These are phyloP conservation scores for Pseudopyrenochaeta lycopersici DNA, from an alignment of 2,329 filamentous ascomycete species.

Conservation along the genomic window DNA sequence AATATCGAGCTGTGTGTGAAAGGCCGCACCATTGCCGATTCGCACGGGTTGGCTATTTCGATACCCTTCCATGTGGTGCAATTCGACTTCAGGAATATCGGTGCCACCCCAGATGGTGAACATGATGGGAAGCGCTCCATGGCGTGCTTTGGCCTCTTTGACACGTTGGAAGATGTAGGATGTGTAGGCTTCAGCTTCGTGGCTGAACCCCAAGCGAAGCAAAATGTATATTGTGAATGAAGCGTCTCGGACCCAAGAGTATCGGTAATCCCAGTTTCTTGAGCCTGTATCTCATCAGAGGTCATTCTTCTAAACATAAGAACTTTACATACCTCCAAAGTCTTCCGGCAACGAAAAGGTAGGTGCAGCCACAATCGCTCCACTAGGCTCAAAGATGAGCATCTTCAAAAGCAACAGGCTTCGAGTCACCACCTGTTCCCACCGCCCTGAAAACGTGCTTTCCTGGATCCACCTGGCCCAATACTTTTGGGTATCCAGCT, in stretches of 20 bases:
- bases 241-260: slow-evolving; percentile 79
- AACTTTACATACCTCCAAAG: slow-evolving; percentile 28
- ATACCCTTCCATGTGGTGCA: slow-evolving; percentile 77
- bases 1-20: slow-evolving; percentile 80
- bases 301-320: background rate
- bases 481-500: slow-evolving; percentile 74
- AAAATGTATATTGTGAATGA: slow-evolving; percentile 82
- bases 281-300: slow-evolving; percentile 49
- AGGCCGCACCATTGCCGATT: slow-evolving; percentile 79
- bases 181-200: slow-evolving; percentile 82
- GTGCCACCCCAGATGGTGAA: slow-evolving; percentile 76
- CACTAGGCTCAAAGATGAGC: slow-evolving; percentile 80
- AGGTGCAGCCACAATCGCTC: slow-evolving; percentile 78
- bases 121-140: slow-evolving; percentile 78
- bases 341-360: slow-evolving; percentile 82
- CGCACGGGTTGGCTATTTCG: slow-evolving; percentile 75
- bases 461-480: slow-evolving; percentile 79
- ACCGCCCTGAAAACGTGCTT: slow-evolving; percentile 75
- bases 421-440: slow-evolving; percentile 74
- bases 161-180: slow-evolving; percentile 79
- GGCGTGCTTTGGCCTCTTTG: slow-evolving; percentile 65
- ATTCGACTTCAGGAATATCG: slow-evolving; percentile 75
- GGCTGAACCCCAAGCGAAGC: slow-evolving; percentile 76
- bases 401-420: slow-evolving; percentile 80
- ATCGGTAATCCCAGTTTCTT: slow-evolving; percentile 75